These are phyloP conservation scores for Cicer arietinum DNA, from an alignment of 306 rosid genomes.

Conservation along the genomic window DNA sequence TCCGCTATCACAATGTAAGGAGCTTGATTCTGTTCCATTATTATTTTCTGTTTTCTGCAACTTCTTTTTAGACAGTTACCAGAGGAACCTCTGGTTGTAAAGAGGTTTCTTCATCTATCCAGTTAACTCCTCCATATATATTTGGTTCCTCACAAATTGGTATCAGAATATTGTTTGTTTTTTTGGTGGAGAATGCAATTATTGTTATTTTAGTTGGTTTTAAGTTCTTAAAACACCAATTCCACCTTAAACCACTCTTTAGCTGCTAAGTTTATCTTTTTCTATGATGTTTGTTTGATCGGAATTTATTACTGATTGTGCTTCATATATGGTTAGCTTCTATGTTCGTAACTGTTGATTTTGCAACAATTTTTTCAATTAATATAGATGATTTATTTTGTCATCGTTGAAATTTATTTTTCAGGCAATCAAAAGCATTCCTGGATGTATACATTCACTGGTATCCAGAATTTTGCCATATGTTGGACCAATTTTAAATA, in stretches of 20 bases:
- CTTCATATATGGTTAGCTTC: constrained; percentile 27
- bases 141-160: not conserved
- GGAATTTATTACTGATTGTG: constrained; percentile 14
- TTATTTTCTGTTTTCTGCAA: too few species aligned
- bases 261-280: constrained; percentile 9
- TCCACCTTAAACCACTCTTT: constrained; percentile 3
- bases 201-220: not conserved
- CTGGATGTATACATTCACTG: constrained; percentile 83
- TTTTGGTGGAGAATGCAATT: constrained; percentile 2
- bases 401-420: constrained; percentile 25
- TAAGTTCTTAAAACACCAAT: constrained; percentile 16
- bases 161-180: constrained; percentile 11
- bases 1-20: too few species aligned
- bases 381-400: constrained; percentile 37
- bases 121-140: not conserved
- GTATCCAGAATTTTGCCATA: constrained; percentile 79
- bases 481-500: constrained; percentile 72
- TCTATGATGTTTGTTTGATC: constrained; percentile 11
- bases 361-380: not conserved
- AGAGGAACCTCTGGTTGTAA: too few species aligned
- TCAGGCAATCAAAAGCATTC: constrained; percentile 80
- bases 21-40: too few species aligned
- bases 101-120: not conserved
- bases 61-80: too few species aligned
- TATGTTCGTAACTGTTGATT: constrained; percentile 27